Evolutionary conservation across 257 asterid species (phyloP).

Genomic region (Mitragyna speciosa): DNA sequence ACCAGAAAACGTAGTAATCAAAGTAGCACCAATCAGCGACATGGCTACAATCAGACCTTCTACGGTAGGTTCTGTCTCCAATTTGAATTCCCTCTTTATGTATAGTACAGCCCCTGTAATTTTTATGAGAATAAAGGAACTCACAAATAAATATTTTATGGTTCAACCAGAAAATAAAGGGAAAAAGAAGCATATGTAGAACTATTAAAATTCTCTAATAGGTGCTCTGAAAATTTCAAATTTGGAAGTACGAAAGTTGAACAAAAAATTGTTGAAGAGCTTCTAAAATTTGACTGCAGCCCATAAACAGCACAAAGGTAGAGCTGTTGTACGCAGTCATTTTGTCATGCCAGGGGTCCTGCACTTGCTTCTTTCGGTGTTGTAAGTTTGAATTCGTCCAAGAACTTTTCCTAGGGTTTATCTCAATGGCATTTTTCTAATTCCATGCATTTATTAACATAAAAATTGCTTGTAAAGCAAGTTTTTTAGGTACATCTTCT

Average conservation of each 20-base stretch:
- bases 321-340: too few relatives aligned
- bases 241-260: not conserved
- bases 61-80: conserved; percentile 53
- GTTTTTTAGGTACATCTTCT: not conserved
- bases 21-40: conserved; percentile 64
- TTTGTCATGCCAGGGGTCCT: too few relatives aligned
- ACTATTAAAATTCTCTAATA: not conserved
- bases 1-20: conserved; percentile 56
- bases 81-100: conserved; percentile 51
- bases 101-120: conserved; percentile 50
- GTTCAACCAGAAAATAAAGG: not conserved
- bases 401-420: too few relatives aligned
- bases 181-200: not conserved
- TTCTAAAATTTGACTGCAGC: too few relatives aligned
- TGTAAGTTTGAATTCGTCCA: too few relatives aligned
- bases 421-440: not conserved
- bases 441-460: not conserved
- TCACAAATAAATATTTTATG: not conserved
- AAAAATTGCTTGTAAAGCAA: not conserved
- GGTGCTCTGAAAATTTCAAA: too few relatives aligned
- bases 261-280: not conserved
- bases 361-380: too few relatives aligned
- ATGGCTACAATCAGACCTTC: conserved; percentile 66
- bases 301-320: too few relatives aligned
- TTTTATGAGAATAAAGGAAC: not conserved